These are phyloP conservation scores for Lachnellula subtilissima DNA, from an alignment of 2,329 filamentous ascomycete genomes.

Conservation along the genomic window DNA sequence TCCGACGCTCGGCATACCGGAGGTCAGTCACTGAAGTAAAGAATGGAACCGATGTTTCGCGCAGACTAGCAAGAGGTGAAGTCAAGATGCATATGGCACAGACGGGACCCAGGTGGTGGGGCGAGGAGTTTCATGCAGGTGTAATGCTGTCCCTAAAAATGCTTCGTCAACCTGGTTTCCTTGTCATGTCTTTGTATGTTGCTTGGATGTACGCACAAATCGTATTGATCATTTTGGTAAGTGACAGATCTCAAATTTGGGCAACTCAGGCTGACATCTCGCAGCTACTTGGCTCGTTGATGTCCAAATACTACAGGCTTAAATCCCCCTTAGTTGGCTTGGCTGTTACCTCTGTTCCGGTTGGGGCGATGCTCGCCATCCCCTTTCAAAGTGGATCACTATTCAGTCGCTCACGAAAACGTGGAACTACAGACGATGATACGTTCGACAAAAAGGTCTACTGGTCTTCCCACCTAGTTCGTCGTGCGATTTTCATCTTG, in stretches of 20 bases:
- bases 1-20: constrained; percentile 63
- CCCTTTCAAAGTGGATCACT: constrained; percentile 68
- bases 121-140: constrained; percentile 69
- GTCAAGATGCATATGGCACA: constrained; percentile 71
- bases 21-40: constrained; percentile 63
- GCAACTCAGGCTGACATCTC: constrained; percentile 12
- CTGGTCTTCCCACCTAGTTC: constrained; percentile 69
- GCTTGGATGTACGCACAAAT: constrained; percentile 77
- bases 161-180: constrained; percentile 69
- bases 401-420: constrained; percentile 60
- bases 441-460: constrained; percentile 59
- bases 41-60: constrained; percentile 46
- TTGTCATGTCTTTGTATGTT: constrained; percentile 66
- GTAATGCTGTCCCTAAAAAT: constrained; percentile 62
- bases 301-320: constrained; percentile 63
- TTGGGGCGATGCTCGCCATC: constrained; percentile 65
- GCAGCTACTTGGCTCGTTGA: constrained; percentile 62
- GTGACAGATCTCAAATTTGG: constrained; percentile 20
- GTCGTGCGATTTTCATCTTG: constrained; percentile 63
- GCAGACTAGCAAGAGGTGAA: constrained; percentile 64
- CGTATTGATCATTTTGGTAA: constrained; percentile 65
- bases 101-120: constrained; percentile 71
- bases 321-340: constrained; percentile 61
- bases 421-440: constrained; percentile 59
- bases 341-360: constrained; percentile 59